Conservation (phyloP, 768 basidiomycete genomes). For the Lyophyllum semitale region DNA sequence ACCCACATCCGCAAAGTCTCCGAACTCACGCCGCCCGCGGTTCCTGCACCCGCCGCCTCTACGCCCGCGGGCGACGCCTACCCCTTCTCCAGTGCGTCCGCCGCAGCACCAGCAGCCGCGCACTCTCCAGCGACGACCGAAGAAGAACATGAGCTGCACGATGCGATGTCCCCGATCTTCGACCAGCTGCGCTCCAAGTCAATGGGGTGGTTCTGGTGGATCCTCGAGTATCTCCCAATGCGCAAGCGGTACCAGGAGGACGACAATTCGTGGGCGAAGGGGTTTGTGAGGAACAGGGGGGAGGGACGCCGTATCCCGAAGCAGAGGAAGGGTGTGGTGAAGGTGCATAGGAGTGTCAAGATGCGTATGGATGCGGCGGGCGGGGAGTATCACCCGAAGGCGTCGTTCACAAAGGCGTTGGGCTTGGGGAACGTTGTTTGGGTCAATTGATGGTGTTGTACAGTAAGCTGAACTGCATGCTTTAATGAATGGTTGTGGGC, state of each 20-base stretch:
- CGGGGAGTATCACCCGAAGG: conserved; percentile 30
- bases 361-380: conserved; percentile 52
- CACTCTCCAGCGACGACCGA: too few relatives aligned
- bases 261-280: conserved; percentile 37
- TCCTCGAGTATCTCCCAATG: conserved; percentile 59
- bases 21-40: too few relatives aligned
- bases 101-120: too few relatives aligned
- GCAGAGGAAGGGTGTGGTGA: conserved; percentile 39
- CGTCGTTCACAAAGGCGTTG: conserved; percentile 14
- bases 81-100: too few relatives aligned
- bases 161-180: conserved; percentile 56
- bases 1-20: conserved; percentile 25
- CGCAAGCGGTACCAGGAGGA: conserved; percentile 37
- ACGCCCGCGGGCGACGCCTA: too few relatives aligned
- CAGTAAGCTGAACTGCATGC: too few relatives aligned
- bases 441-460: conserved; percentile 20
- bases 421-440: conserved; percentile 10
- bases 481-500: too few relatives aligned
- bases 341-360: conserved; percentile 56
- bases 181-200: conserved; percentile 48
- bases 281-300: conserved; percentile 37
- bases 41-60: too few relatives aligned
- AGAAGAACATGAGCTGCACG: conserved; percentile 65
- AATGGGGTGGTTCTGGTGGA: conserved; percentile 59
- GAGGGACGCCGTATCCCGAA: conserved; percentile 39